Evolutionary conservation across 2,329 filamentous ascomycete species (phyloP).

Genomic region (Arthrobotrys pseudoclavata): DNA sequence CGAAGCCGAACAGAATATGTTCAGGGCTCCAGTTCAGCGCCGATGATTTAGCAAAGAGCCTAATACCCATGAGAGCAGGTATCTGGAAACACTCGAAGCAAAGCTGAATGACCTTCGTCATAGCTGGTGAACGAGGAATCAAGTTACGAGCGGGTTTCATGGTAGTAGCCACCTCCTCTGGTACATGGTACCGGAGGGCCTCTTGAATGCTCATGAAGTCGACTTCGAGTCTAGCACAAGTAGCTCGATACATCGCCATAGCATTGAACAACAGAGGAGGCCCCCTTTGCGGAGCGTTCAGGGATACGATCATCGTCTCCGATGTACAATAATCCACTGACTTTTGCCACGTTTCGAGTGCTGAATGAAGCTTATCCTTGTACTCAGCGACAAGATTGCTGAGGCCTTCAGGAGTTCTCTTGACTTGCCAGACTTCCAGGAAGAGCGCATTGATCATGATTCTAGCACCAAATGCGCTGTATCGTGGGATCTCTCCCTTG

Average conservation of each 20-base stretch:
- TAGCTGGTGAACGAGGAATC: slow-evolving; percentile 93
- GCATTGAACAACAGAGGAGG: slow-evolving; percentile 98
- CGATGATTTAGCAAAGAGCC: slow-evolving; percentile 97
- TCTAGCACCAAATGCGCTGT: slow-evolving; percentile 95
- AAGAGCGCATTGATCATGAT: slow-evolving; percentile 99
- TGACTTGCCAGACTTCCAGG: slow-evolving; percentile 98
- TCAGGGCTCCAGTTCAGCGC: slow-evolving; percentile 99
- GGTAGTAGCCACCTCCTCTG: slow-evolving; percentile 94
- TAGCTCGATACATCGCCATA: slow-evolving; percentile 96
- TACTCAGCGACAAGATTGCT: slow-evolving; percentile 98
- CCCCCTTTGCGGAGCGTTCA: slow-evolving; percentile 94
- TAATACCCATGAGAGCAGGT: slow-evolving; percentile 90
- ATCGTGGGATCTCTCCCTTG: slow-evolving; percentile 88
- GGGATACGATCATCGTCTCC: slow-evolving; percentile 86
- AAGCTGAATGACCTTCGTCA: slow-evolving; percentile 98
- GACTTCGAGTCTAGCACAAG: slow-evolving; percentile 89
- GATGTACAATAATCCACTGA: slow-evolving; percentile 93
- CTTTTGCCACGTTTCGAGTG: slow-evolving; percentile 98
- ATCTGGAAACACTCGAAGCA: slow-evolving; percentile 99
- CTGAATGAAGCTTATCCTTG: slow-evolving; percentile 82
- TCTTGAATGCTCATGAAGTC: slow-evolving; percentile 97
- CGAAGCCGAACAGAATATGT: slow-evolving; percentile 94
- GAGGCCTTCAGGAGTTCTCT: slow-evolving; percentile 95
- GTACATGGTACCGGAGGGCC: slow-evolving; percentile 94
- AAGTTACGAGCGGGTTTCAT: slow-evolving; percentile 96